A percentile compares a stretch with the other conserved stretches of the same genome.
Conservation (phyloP, 2,329 filamentous ascomycete genomes). For the Alternaria angustiovoidea region DNA sequence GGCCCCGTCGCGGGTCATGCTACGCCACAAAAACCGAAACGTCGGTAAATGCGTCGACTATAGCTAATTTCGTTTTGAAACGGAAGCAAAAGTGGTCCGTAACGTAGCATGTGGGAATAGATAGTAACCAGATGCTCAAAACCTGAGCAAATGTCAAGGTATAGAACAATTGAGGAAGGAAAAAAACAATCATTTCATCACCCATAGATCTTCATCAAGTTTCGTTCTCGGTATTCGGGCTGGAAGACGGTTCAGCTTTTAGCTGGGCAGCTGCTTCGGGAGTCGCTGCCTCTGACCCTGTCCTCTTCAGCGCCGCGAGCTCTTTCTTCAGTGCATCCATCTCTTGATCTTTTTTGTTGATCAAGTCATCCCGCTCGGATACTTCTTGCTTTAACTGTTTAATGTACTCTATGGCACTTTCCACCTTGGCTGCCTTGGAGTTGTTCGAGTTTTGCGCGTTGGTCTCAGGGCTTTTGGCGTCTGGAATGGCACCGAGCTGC, state of each 20-base stretch:
- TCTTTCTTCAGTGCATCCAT: constrained; percentile 61
- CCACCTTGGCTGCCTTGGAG: constrained; percentile 97
- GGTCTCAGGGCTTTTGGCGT: constrained; percentile 50
- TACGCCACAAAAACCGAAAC: not conserved
- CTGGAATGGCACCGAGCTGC: constrained; percentile 42
- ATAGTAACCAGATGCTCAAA: not conserved
- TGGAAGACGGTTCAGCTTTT: constrained; percentile 25
- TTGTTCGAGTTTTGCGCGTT: constrained; percentile 47
- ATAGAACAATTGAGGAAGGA: not conserved
- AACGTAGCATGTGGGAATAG: not conserved
- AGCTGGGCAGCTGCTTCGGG: constrained; percentile 16
- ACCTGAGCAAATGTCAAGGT: not conserved
- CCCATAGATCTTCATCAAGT: constrained; percentile 15
- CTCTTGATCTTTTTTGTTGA: constrained; percentile 71
- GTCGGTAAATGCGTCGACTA: not conserved
- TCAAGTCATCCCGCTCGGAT: constrained; percentile 68
- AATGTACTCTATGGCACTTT: constrained; percentile 95
- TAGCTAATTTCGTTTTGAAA: not conserved
- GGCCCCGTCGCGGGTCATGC: not conserved
- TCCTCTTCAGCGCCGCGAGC: constrained; percentile 51
- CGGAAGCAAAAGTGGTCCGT: too few relatives aligned
- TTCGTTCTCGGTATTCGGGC: constrained; percentile 20
- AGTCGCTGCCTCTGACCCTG: constrained; percentile 22
- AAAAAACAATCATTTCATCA: not conserved
- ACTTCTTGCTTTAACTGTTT: constrained; percentile 80